Percentiles rank a stretch among this genome's conserved stretches.
Evolutionary conservation across 306 rosid species (phyloP).

Genomic region (Ziziphus jujuba): DNA sequence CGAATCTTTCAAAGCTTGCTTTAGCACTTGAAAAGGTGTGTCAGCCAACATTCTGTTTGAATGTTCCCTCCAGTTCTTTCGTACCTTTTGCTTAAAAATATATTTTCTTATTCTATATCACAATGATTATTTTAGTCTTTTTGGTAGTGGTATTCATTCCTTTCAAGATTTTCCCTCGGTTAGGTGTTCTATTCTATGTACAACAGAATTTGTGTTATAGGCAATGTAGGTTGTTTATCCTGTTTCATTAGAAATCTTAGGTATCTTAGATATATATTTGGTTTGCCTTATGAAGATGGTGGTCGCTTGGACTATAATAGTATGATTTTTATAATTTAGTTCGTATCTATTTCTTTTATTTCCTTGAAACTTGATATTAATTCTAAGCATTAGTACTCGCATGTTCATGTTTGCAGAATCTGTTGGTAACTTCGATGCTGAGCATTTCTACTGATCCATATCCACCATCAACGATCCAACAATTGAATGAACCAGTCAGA

Average conservation of each 20-base stretch:
- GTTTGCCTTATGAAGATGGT: too few species aligned
- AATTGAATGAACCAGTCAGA: conserved; percentile 42
- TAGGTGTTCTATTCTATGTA: too few species aligned
- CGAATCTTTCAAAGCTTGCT: conserved; percentile 85
- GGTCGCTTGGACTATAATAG: neutral
- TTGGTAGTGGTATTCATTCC: too few species aligned
- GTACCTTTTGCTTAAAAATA: neutral
- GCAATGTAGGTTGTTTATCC: too few species aligned
- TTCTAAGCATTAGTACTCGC: conserved; percentile 1
- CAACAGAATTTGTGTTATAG: too few species aligned
- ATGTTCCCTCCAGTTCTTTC: neutral
- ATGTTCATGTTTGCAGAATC: conserved; percentile 56
- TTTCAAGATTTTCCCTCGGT: too few species aligned
- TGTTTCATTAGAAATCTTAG: too few species aligned
- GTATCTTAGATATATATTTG: too few species aligned
- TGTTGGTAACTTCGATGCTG: conserved; percentile 81
- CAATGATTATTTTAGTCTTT: neutral
- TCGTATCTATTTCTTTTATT: neutral
- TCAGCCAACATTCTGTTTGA: neutral
- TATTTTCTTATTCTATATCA: neutral
- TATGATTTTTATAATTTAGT: neutral
- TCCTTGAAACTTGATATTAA: neutral
- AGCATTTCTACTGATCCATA: conserved; percentile 48
- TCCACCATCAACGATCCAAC: conserved; percentile 40
- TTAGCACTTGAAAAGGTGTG: conserved; percentile 94